These are phyloP conservation scores for Dioscorea zingiberensis DNA, from an alignment of 106 monocot genomes.

Conservation along the genomic window DNA sequence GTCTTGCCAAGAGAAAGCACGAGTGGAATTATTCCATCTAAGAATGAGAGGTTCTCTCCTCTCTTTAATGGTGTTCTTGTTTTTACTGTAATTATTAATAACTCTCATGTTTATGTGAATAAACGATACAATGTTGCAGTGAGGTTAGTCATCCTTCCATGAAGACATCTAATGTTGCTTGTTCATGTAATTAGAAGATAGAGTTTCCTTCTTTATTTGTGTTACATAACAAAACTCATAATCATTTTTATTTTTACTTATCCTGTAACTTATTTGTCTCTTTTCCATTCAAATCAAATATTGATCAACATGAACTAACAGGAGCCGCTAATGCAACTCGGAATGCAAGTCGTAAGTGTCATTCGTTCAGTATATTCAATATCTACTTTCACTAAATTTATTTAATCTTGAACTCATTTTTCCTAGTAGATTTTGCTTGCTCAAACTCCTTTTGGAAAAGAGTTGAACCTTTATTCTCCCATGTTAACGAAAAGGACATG, in stretches of 20 bases:
- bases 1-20: constrained; percentile 61
- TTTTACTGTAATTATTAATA: too few relatives aligned
- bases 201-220: too few relatives aligned
- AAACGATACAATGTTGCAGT: constrained; percentile 32
- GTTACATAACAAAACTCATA: too few relatives aligned
- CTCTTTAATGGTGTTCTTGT: constrained; percentile 1
- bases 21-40: constrained; percentile 71
- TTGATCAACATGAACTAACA: constrained; percentile 77
- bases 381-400: background rate
- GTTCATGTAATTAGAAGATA: constrained; percentile 12
- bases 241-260: background rate
- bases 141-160: constrained; percentile 71
- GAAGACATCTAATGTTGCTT: too few relatives aligned
- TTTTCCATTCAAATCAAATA: constrained; percentile 56
- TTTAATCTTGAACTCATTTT: background rate
- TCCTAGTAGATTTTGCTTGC: constrained; percentile 37
- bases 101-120: background rate
- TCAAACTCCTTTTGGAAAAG: constrained; percentile 67
- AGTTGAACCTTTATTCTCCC: constrained; percentile 57
- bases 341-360: constrained; percentile 32
- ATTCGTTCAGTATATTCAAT: background rate
- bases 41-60: constrained; percentile 51
- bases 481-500: constrained; percentile 35
- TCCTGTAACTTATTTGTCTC: background rate
- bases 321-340: constrained; percentile 58